These are phyloP conservation scores for sweet orange (Citrus sinensis) DNA, from an alignment of 345 rosid genomes.

Conservation along the genomic window DNA sequence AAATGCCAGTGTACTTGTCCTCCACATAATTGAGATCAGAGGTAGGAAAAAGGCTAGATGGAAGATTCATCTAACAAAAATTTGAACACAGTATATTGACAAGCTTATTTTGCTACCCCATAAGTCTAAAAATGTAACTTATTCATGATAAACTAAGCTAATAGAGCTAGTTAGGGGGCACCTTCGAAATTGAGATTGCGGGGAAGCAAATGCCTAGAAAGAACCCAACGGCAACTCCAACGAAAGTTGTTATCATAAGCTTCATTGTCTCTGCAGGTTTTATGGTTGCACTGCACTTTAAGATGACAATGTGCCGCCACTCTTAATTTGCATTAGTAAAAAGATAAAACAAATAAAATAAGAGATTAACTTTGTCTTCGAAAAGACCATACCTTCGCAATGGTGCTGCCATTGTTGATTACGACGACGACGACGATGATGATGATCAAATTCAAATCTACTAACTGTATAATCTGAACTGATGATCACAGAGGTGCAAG, in stretches of 20 bases:
- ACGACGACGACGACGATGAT: background rate
- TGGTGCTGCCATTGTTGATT: conserved; percentile 28
- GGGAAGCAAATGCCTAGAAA: conserved; percentile 81
- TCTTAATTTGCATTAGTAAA: background rate
- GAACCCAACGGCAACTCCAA: conserved; percentile 74
- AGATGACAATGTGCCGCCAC: conserved; percentile 11
- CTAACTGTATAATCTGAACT: conserved; percentile 12
- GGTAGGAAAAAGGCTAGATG: conserved; percentile 75
- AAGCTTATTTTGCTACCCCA: background rate
- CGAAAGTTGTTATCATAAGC: conserved; percentile 62
- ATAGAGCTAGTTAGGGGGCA: background rate
- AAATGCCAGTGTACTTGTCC: conserved; percentile 79
- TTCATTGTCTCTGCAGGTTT: conserved; percentile 69
- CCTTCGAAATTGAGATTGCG: conserved; percentile 74
- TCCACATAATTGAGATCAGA: conserved; percentile 74
- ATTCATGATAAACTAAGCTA: background rate
- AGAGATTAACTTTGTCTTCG: background rate
- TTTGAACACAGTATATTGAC: conserved; percentile 11
- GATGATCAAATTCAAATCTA: conserved; percentile 5
- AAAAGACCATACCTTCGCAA: conserved; percentile 37
- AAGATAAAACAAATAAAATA: background rate
- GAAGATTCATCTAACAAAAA: conserved; percentile 71
- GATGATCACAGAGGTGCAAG: conserved; percentile 10
- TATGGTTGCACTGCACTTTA: conserved; percentile 37
- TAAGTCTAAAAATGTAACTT: background rate